These are phyloP conservation scores for Calonectria hawksworthii DNA, from an alignment of 2,329 filamentous ascomycete genomes.

Conservation along the genomic window DNA sequence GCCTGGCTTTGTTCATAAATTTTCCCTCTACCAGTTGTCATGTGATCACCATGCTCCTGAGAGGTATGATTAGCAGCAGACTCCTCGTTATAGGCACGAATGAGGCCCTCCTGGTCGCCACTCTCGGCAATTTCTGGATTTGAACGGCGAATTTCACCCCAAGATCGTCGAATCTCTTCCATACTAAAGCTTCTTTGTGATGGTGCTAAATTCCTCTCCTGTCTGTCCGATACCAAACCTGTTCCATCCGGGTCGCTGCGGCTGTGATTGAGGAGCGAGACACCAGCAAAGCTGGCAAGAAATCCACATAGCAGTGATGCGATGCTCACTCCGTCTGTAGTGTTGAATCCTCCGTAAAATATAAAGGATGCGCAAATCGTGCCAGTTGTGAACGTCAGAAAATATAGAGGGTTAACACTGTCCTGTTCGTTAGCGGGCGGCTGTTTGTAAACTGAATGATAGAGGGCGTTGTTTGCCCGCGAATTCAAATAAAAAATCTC, in stretches of 20 bases:
- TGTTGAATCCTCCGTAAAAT: constrained; percentile 4
- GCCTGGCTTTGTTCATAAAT: neutral
- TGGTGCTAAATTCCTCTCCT: too few species aligned
- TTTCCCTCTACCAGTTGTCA: neutral
- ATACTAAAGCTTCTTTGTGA: neutral
- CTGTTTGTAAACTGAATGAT: too few species aligned
- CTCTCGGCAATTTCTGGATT: neutral
- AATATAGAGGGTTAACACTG: constrained; percentile 12
- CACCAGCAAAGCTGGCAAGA: neutral
- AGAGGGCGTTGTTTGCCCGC: neutral
- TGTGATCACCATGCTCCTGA: neutral
- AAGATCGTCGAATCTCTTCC: neutral
- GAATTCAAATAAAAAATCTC: neutral
- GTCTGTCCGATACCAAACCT: too few species aligned
- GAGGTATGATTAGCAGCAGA: neutral
- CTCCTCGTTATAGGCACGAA: neutral
- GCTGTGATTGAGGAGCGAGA: neutral
- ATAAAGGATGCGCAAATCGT: neutral
- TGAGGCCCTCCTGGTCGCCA: neutral
- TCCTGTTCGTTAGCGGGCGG: neutral
- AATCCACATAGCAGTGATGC: neutral
- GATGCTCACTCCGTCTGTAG: neutral
- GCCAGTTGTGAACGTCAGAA: neutral
- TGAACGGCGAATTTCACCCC: neutral
- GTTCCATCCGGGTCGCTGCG: neutral